phyloP scores from a whole-genome alignment of 2,329 filamentous ascomycete genomes.

The Didymella glomerata region DNA sequence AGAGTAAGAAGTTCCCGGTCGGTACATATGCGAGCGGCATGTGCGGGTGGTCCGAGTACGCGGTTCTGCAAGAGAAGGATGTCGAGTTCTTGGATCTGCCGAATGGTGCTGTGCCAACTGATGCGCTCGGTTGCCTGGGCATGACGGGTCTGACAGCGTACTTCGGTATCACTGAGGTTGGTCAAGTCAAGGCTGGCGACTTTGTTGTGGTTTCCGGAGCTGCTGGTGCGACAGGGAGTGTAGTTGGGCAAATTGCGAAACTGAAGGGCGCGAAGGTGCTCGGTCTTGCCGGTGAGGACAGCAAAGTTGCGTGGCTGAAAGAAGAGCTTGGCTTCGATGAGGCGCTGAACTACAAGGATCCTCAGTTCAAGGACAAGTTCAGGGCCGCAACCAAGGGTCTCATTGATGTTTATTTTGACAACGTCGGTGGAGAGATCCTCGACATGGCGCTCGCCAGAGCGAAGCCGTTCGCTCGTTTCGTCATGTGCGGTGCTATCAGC shows the following conservation, averaged over 20 bases:
- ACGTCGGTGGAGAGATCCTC: slow-evolving; percentile 60
- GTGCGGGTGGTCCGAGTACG: slow-evolving; percentile 72
- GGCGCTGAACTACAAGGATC: slow-evolving; percentile 64
- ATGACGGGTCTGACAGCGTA: slow-evolving; percentile 78
- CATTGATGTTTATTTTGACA: slow-evolving; percentile 63
- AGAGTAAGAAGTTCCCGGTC: slow-evolving; percentile 61
- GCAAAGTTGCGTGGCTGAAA: slow-evolving; percentile 65
- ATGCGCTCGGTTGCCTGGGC: slow-evolving; percentile 63
- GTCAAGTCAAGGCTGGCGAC: slow-evolving; percentile 72
- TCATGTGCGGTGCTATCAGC: slow-evolving; percentile 57
- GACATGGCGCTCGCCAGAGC: slow-evolving; percentile 56
- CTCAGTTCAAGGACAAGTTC: slow-evolving; percentile 59
- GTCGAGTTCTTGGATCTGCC: slow-evolving; percentile 57
- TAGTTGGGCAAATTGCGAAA: slow-evolving; percentile 81
- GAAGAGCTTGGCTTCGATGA: slow-evolving; percentile 62
- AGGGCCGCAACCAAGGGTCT: slow-evolving; percentile 57
- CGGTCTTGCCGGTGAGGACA: slow-evolving; percentile 62
- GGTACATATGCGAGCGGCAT: slow-evolving; percentile 66
- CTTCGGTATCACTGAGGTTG: slow-evolving; percentile 75
- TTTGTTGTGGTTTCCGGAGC: slow-evolving; percentile 81
- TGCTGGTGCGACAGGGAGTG: slow-evolving; percentile 78
- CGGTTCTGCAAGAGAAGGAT: slow-evolving; percentile 64
- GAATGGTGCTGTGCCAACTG: slow-evolving; percentile 61
- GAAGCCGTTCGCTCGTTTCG: slow-evolving; percentile 54
- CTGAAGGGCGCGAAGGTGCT: slow-evolving; percentile 66